phyloP scores from a whole-genome alignment of 345 rosid species.

The Eucalyptus rudis region DNA sequence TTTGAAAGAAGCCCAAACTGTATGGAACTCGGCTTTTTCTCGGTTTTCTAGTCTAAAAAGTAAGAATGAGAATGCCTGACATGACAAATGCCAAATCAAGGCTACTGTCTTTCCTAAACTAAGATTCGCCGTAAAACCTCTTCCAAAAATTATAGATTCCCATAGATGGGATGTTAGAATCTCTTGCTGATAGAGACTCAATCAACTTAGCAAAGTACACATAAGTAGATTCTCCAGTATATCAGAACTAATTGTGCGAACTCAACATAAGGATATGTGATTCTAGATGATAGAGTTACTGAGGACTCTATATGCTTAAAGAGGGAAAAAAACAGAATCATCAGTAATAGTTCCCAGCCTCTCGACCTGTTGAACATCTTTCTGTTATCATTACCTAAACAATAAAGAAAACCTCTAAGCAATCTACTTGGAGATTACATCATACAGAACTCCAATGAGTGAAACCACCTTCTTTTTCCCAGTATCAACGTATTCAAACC shows the following conservation, averaged over 20 bases:
- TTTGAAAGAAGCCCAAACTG: not conserved
- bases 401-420: not conserved
- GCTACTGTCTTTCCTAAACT: not conserved
- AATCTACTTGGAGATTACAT: not conserved
- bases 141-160: not conserved
- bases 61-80: not conserved
- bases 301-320: not conserved
- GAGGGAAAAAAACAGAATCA: not conserved
- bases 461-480: not conserved
- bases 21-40: not conserved
- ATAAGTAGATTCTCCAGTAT: not conserved
- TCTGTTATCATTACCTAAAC: not conserved
- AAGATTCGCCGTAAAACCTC: not conserved
- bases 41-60: not conserved
- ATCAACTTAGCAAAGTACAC: not conserved
- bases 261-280: not conserved
- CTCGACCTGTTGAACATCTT: not conserved
- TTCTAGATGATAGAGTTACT: not conserved
- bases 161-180: not conserved
- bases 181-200: not conserved
- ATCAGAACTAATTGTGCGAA: not conserved
- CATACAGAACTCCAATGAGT: not conserved
- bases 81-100: not conserved
- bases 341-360: not conserved
- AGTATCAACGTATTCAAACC: not conserved